A percentile compares a stretch with the other conserved stretches of the same genome.
Evolutionary conservation across 2,329 filamentous ascomycete species (phyloP).

Genomic region (Juglanconis oblonga): DNA sequence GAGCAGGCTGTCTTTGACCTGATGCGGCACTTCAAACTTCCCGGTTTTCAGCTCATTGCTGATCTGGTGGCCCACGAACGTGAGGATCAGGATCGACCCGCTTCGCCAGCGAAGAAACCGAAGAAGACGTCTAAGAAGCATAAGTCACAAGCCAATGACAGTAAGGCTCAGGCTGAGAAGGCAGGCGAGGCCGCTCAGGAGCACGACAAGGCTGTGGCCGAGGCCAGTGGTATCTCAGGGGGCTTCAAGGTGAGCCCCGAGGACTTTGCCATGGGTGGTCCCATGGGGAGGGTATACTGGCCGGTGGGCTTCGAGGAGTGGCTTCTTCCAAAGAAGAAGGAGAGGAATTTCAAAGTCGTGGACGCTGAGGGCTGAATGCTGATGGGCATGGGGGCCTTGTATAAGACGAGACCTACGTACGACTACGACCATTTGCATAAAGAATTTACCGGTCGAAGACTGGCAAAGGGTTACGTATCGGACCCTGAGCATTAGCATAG

Average conservation of each 20-base stretch:
- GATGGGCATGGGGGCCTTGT: no score
- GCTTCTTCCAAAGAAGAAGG: constrained; percentile 76
- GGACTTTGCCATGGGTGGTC: constrained; percentile 83
- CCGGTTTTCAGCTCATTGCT: constrained; percentile 72
- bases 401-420: neutral
- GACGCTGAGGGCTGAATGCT: neutral
- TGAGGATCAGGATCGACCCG: constrained; percentile 67
- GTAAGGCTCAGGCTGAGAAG: constrained; percentile 21
- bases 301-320: constrained; percentile 86
- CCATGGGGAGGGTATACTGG: constrained; percentile 83
- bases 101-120: constrained; percentile 38
- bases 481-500: neutral
- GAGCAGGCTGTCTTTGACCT: constrained; percentile 94
- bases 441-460: neutral
- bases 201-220: constrained; percentile 20
- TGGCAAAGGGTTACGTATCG: neutral
- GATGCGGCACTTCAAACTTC: constrained; percentile 83
- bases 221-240: neutral
- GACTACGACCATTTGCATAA: neutral
- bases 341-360: constrained; percentile 49
- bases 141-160: constrained; percentile 33
- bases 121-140: constrained; percentile 38
- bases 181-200: constrained; percentile 36
- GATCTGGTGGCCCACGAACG: constrained; percentile 76
- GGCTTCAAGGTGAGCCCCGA: constrained; percentile 50